These are phyloP conservation scores for Tolypocladium tundrense DNA, from an alignment of 2,329 filamentous ascomycete genomes.

Conservation along the genomic window DNA sequence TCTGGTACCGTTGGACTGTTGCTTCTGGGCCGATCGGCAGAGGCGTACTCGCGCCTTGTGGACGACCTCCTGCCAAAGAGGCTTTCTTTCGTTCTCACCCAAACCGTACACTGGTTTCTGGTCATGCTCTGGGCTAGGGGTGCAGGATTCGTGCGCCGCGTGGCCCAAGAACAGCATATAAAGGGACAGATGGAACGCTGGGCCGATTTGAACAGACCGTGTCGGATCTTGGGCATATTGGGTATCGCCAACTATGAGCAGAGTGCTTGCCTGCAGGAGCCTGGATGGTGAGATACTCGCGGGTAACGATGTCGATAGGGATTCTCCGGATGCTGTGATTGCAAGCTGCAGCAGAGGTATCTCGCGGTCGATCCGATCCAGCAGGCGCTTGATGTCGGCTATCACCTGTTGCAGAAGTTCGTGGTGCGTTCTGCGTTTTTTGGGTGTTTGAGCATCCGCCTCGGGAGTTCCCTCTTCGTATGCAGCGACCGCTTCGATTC, in stretches of 20 bases:
- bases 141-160: slow-evolving; percentile 25
- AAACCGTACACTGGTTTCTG: slow-evolving; percentile 14
- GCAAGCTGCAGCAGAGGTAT: slow-evolving; percentile 88
- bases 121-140: neutral
- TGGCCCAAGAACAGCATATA: slow-evolving; percentile 95
- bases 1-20: slow-evolving; percentile 2
- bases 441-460: slow-evolving; percentile 28
- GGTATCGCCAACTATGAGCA: slow-evolving; percentile 77
- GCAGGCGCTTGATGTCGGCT: slow-evolving; percentile 61
- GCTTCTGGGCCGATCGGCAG: slow-evolving; percentile 48
- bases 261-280: slow-evolving; percentile 83
- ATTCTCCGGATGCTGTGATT: slow-evolving; percentile 88
- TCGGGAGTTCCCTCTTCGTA: slow-evolving; percentile 42
- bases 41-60: slow-evolving; percentile 85
- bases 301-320: slow-evolving; percentile 68
- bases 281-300: slow-evolving; percentile 81
- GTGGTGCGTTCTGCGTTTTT: slow-evolving; percentile 25
- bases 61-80: slow-evolving; percentile 92
- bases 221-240: slow-evolving; percentile 61
- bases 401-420: slow-evolving; percentile 61
- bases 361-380: slow-evolving; percentile 76
- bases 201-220: slow-evolving; percentile 69
- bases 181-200: slow-evolving; percentile 73
- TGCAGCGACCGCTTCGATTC: slow-evolving; percentile 59
- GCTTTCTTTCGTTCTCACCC: slow-evolving; percentile 38